Evolutionary conservation across 257 asterid species (phyloP).

Genomic region (Apocynum venetum): DNA sequence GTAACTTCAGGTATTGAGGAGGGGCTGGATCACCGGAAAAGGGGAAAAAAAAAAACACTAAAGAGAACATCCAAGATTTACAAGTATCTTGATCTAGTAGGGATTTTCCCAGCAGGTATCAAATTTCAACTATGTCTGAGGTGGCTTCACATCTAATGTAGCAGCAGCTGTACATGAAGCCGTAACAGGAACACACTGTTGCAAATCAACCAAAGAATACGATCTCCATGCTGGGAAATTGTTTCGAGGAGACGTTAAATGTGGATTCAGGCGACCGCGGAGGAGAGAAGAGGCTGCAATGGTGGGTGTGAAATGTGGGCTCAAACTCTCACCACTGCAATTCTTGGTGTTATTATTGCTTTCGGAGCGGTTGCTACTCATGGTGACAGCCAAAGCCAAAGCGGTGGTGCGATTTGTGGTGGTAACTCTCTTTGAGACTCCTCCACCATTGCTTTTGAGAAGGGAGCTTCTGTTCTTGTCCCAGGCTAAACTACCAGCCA

Average conservation of each 20-base stretch:
- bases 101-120: background rate
- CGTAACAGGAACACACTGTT: conserved; percentile 29
- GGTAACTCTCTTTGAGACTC: conserved; percentile 49
- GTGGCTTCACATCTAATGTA: conserved; percentile 18
- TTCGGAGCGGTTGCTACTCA: conserved; percentile 30
- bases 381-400: conserved; percentile 51
- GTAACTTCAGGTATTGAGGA: background rate
- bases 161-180: conserved; percentile 1
- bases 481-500: conserved; percentile 41
- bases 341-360: background rate
- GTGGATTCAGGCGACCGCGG: conserved; percentile 7
- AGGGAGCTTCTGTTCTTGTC: conserved; percentile 40
- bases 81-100: background rate
- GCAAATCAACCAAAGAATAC: conserved; percentile 63
- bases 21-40: background rate
- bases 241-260: conserved; percentile 19
- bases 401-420: conserved; percentile 31
- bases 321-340: conserved; percentile 8
- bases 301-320: background rate
- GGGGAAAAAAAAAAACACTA: no score
- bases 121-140: conserved; percentile 2
- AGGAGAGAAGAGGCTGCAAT: background rate
- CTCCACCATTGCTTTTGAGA: conserved; percentile 40
- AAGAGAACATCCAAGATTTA: background rate
- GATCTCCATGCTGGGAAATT: conserved; percentile 51